A percentile compares a stretch with the other conserved stretches of the same genome.
phyloP scores from a whole-genome alignment of 2,329 filamentous ascomycete genomes.

The Eutypa lata region DNA sequence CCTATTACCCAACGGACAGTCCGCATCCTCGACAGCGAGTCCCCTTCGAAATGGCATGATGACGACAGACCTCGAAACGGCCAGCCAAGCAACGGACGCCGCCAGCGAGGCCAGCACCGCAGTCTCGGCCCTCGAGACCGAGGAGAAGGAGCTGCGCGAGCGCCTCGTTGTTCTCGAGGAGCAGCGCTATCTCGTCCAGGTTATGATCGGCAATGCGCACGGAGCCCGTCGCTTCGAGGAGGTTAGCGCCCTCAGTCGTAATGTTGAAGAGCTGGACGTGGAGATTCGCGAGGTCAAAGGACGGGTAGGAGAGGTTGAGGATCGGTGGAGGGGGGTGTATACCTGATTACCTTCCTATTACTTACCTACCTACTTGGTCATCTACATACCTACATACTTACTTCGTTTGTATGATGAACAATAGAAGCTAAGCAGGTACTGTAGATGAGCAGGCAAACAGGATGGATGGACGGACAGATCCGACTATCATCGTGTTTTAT shows the following conservation, averaged over 20 bases:
- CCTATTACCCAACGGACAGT: constrained; percentile 31
- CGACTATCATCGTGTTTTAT: too few relatives aligned
- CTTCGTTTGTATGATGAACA: too few relatives aligned
- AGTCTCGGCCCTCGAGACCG: constrained; percentile 64
- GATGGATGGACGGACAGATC: too few relatives aligned
- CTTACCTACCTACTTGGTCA: too few relatives aligned
- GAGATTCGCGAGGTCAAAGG: constrained; percentile 70
- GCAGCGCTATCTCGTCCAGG: constrained; percentile 82
- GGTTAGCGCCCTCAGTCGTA: constrained; percentile 73
- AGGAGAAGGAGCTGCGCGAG: constrained; percentile 80
- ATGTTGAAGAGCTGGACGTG: constrained; percentile 74
- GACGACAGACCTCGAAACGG: constrained; percentile 41
- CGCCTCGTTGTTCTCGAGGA: constrained; percentile 82
- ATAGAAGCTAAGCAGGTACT: too few relatives aligned
- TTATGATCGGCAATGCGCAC: constrained; percentile 78
- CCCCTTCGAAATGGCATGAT: constrained; percentile 43
- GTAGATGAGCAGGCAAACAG: too few relatives aligned
- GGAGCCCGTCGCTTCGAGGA: constrained; percentile 81
- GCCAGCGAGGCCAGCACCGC: constrained; percentile 49
- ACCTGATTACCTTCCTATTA: constrained; percentile 7
- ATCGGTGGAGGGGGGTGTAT: constrained; percentile 54
- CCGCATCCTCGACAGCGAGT: constrained; percentile 20
- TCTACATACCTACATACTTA: too few relatives aligned
- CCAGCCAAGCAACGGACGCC: constrained; percentile 36
- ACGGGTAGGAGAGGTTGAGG: constrained; percentile 65